A percentile compares a stretch with the other conserved stretches of the same genome.
Conservation (phyloP, 768 basidiomycete species). For the Suillus weaverae region DNA sequence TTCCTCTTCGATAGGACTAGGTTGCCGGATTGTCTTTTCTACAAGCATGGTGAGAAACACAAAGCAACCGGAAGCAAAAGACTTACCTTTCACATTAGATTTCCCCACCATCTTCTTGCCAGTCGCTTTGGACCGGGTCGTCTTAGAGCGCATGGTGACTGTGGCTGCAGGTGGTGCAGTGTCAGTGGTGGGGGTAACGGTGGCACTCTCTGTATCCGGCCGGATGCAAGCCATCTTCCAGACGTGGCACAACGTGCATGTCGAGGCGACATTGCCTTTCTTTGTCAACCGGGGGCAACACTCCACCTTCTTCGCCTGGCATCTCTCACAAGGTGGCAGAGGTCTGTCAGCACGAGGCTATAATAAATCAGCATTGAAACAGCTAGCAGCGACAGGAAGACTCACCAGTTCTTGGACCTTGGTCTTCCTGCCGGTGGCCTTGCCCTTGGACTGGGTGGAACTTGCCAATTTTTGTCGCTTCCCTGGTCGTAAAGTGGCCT, state of each 20-base stretch:
- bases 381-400: not conserved
- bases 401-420: not conserved
- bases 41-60: too few species aligned
- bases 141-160: too few species aligned
- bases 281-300: not conserved
- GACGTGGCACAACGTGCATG: not conserved
- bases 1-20: too few species aligned
- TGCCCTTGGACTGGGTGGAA: not conserved
- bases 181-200: not conserved
- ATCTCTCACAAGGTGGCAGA: not conserved
- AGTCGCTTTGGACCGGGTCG: too few species aligned
- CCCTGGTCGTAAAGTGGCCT: not conserved
- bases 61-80: too few species aligned
- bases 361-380: not conserved
- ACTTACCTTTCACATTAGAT: too few species aligned
- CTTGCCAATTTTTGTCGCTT: not conserved
- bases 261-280: not conserved
- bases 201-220: not conserved
- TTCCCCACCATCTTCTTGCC: too few species aligned
- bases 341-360: not conserved
- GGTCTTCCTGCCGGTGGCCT: not conserved
- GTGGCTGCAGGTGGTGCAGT: not conserved
- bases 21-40: too few species aligned
- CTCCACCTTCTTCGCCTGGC: not conserved
- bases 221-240: not conserved